Conservation (phyloP, 495 filamentous ascomycete species). For the Talaromyces stipitatus region DNA sequence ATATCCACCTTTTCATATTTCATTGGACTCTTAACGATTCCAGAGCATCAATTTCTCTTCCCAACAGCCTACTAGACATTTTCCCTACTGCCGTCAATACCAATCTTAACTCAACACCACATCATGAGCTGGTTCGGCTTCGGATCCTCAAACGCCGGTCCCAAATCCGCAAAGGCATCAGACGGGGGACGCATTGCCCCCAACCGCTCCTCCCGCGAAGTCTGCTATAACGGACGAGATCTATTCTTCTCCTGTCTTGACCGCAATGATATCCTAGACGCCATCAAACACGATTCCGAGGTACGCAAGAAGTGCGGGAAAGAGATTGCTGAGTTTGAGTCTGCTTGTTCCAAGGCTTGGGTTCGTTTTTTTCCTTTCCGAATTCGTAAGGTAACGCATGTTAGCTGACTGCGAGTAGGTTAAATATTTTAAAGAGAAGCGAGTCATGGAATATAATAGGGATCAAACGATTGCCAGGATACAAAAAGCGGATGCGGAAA, state of each 20-base stretch:
- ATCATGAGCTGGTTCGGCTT: slow-evolving; percentile 38
- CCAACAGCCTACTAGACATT: background rate
- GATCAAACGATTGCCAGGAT: slow-evolving; percentile 71
- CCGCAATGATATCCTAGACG: slow-evolving; percentile 69
- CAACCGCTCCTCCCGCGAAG: slow-evolving; percentile 62
- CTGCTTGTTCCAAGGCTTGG: slow-evolving; percentile 73
- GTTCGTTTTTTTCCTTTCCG: slow-evolving; percentile 40
- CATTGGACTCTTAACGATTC: no score
- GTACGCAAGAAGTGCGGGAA: slow-evolving; percentile 58
- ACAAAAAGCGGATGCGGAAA: slow-evolving; percentile 66
- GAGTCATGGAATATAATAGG: slow-evolving; percentile 85
- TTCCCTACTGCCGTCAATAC: background rate
- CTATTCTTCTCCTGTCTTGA: slow-evolving; percentile 81
- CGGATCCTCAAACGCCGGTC: slow-evolving; percentile 31
- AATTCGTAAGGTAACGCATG: background rate
- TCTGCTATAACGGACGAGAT: slow-evolving; percentile 85
- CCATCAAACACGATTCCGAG: slow-evolving; percentile 62
- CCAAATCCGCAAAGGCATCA: slow-evolving; percentile 34
- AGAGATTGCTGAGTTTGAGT: slow-evolving; percentile 61
- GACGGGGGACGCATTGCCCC: slow-evolving; percentile 66
- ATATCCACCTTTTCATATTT: background rate
- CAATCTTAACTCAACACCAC: background rate
- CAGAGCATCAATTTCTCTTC: background rate
- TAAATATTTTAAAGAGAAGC: slow-evolving; percentile 92
- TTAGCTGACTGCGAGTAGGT: slow-evolving; percentile 47